A percentile compares a stretch with the other conserved stretches of the same genome.
Evolutionary conservation across 768 basidiomycete species (phyloP).

Genomic region (Filobasidium floriforme): DNA sequence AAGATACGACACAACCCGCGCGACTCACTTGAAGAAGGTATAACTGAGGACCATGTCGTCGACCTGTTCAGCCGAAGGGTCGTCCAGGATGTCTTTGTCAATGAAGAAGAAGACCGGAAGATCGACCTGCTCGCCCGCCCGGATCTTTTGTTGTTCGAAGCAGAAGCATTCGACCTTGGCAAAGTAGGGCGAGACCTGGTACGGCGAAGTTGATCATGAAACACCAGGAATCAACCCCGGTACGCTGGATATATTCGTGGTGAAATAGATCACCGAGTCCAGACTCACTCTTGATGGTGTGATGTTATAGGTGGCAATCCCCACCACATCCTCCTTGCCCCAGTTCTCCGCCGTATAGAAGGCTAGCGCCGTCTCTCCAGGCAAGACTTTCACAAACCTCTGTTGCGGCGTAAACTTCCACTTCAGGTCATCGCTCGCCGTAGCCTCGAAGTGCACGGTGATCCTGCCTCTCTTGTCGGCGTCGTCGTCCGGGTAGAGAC

Average conservation of each 20-base stretch:
- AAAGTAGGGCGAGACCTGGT: slow-evolving; percentile 94
- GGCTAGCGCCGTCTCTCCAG: slow-evolving; percentile 90
- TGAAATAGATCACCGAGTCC: too few species aligned
- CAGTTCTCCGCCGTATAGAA: slow-evolving; percentile 91
- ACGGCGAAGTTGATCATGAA: too few species aligned
- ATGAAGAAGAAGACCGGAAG: slow-evolving; percentile 98
- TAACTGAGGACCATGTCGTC: slow-evolving; percentile 91
- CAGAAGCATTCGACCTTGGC: slow-evolving; percentile 99
- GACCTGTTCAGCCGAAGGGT: slow-evolving; percentile 74
- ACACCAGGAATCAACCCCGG: too few species aligned
- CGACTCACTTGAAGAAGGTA: slow-evolving; percentile 85
- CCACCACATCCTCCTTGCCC: slow-evolving; percentile 79
- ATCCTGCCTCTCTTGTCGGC: slow-evolving; percentile 61
- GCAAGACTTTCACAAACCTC: slow-evolving; percentile 77
- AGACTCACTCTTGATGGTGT: slow-evolving; percentile 86
- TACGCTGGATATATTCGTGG: too few species aligned
- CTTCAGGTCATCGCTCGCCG: slow-evolving; percentile 75
- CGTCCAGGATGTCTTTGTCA: slow-evolving; percentile 91
- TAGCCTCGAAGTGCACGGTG: slow-evolving; percentile 92
- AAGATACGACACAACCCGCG: not conserved
- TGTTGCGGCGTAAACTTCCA: slow-evolving; percentile 92
- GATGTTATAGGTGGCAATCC: slow-evolving; percentile 98
- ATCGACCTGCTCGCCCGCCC: slow-evolving; percentile 93
- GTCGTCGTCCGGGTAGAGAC: slow-evolving; percentile 53
- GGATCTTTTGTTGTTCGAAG: slow-evolving; percentile 92